phyloP scores from a whole-genome alignment of 148 eudicot genomes.

The Rhododendron ovatum region DNA sequence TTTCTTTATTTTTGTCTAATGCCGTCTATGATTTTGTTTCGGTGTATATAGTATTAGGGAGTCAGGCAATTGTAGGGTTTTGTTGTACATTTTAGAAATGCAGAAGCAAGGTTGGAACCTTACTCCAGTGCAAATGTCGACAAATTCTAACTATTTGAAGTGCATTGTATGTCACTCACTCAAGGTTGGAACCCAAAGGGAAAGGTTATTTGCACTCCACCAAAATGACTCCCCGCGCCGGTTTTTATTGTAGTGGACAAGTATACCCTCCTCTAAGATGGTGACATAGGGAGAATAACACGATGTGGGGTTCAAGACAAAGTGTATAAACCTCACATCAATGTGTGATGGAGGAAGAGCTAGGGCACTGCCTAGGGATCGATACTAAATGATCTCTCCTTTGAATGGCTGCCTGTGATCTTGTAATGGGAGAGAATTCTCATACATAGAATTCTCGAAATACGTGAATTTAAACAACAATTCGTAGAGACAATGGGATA shows the following conservation, averaged over 20 bases:
- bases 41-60: constrained; percentile 2
- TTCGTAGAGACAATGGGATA: too few species aligned
- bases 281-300: too few species aligned
- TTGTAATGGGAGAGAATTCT: neutral
- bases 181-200: neutral
- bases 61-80: neutral
- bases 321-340: too few species aligned
- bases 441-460: neutral
- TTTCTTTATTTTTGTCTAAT: neutral
- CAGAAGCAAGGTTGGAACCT: neutral
- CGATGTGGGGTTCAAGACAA: neutral
- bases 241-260: neutral
- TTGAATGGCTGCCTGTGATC: neutral
- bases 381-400: too few species aligned
- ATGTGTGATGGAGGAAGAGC: neutral
- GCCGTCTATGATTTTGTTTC: neutral
- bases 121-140: neutral
- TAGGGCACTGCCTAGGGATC: neutral
- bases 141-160: neutral
- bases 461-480: neutral
- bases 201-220: neutral
- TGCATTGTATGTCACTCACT: neutral
- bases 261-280: neutral
- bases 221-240: neutral
- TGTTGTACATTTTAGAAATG: neutral